phyloP scores from a whole-genome alignment of 192 early-diverging fungal species.

The Umbelopsis sp. region DNA sequence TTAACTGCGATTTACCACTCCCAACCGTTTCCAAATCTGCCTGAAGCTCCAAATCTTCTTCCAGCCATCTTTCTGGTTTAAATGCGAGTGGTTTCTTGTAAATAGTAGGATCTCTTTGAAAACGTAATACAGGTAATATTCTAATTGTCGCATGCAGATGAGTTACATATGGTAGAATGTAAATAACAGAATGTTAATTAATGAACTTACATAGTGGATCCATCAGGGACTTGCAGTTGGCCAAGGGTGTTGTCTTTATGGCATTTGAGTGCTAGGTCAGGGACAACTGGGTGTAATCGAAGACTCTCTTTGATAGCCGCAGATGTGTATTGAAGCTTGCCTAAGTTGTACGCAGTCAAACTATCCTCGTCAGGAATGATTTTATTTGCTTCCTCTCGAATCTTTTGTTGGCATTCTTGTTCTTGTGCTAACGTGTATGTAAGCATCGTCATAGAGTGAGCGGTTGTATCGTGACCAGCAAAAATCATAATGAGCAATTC shows the following conservation, averaged over 20 bases:
- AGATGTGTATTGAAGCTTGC: constrained; percentile 1
- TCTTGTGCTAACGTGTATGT: constrained; percentile 29
- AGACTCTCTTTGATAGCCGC: constrained; percentile 28
- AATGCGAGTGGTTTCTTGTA: constrained; percentile 1
- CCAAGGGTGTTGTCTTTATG: constrained; percentile 9
- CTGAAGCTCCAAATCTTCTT: background rate
- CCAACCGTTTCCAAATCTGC: background rate
- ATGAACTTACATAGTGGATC: constrained; percentile 26
- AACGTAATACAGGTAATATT: background rate
- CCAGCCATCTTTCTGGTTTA: constrained; percentile 11
- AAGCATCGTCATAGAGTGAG: constrained; percentile 34
- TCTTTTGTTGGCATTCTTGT: constrained; percentile 28
- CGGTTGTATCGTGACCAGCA: constrained; percentile 48
- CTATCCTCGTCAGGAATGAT: background rate
- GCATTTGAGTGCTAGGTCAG: background rate
- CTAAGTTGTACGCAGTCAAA: background rate
- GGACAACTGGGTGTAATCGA: constrained; percentile 21
- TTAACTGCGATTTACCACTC: background rate
- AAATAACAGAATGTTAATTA: background rate
- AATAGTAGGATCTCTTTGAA: background rate
- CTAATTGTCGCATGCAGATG: background rate
- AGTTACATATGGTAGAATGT: too few species aligned
- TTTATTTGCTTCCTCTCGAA: constrained; percentile 33
- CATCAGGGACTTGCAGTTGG: constrained; percentile 40
- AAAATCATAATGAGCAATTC: constrained; percentile 47